Percentiles rank a stretch among this genome's conserved stretches.
Evolutionary conservation across 2,329 filamentous ascomycete species (phyloP).

Genomic region (Xylariaceae sp.): DNA sequence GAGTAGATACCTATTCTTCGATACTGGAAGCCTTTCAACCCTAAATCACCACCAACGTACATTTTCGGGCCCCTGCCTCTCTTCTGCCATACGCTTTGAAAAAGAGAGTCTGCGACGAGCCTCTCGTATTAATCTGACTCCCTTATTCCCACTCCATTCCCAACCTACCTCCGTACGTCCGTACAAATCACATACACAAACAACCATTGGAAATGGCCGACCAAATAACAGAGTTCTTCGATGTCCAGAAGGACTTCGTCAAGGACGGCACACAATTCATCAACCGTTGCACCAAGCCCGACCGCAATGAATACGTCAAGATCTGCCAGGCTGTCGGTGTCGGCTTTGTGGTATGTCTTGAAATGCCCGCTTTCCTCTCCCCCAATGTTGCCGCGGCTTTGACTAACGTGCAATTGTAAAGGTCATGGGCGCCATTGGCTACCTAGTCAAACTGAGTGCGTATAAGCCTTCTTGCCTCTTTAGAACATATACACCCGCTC

Average conservation of each 20-base stretch:
- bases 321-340: conserved; percentile 56
- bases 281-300: conserved; percentile 56
- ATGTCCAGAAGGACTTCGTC: conserved; percentile 61
- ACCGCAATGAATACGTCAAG: conserved; percentile 44
- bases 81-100: not conserved
- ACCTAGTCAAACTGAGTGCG: conserved; percentile 64
- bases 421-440: conserved; percentile 50
- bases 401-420: conserved; percentile 3
- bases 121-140: not conserved
- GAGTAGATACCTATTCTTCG: conserved; percentile 6
- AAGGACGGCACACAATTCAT: conserved; percentile 58
- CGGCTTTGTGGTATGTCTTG: conserved; percentile 52
- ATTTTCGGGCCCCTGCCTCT: not conserved
- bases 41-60: not conserved
- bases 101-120: not conserved
- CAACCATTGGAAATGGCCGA: conserved; percentile 50
- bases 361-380: not conserved
- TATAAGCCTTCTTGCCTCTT: not conserved
- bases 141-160: not conserved
- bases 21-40: conserved; percentile 3
- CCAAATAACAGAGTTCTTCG: conserved; percentile 64
- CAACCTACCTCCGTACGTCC: not conserved
- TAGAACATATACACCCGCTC: not conserved
- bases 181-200: conserved; percentile 1
- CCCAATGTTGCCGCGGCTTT: not conserved